These are phyloP conservation scores for Pyrenochaeta sp. DNA, from an alignment of 2,329 filamentous ascomycete species.

Conservation along the genomic window DNA sequence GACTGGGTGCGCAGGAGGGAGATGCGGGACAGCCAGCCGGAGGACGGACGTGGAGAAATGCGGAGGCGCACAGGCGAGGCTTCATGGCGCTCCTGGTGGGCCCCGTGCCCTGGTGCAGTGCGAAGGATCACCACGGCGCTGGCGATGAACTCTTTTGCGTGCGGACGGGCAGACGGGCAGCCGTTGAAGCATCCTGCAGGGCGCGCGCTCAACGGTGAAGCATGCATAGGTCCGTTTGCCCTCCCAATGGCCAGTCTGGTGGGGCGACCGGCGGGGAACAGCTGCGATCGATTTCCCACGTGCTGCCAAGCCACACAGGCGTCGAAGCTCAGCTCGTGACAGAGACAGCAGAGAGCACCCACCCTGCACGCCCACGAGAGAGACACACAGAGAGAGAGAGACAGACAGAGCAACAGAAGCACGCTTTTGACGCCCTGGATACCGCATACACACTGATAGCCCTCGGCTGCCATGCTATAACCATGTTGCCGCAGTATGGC, in stretches of 20 bases:
- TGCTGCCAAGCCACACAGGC: neutral
- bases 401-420: too few species aligned
- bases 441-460: neutral
- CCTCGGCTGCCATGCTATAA: slow-evolving; percentile 17
- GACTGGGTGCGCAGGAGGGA: neutral
- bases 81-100: too few species aligned
- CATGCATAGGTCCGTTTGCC: neutral
- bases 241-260: neutral
- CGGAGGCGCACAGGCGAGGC: neutral
- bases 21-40: slow-evolving; percentile 12
- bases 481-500: slow-evolving; percentile 33
- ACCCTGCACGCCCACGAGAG: too few species aligned
- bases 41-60: slow-evolving; percentile 3
- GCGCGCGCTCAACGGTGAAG: neutral
- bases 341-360: too few species aligned
- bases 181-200: neutral
- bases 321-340: neutral
- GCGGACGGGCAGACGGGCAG: neutral
- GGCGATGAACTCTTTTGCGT: too few species aligned
- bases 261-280: neutral
- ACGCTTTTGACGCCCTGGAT: too few species aligned
- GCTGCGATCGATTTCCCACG: slow-evolving; percentile 1
- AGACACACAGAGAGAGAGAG: too few species aligned
- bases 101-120: neutral
- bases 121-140: too few species aligned